These are phyloP conservation scores for Dipteronia dyeriana DNA, from an alignment of 345 rosid genomes.

Conservation along the genomic window DNA sequence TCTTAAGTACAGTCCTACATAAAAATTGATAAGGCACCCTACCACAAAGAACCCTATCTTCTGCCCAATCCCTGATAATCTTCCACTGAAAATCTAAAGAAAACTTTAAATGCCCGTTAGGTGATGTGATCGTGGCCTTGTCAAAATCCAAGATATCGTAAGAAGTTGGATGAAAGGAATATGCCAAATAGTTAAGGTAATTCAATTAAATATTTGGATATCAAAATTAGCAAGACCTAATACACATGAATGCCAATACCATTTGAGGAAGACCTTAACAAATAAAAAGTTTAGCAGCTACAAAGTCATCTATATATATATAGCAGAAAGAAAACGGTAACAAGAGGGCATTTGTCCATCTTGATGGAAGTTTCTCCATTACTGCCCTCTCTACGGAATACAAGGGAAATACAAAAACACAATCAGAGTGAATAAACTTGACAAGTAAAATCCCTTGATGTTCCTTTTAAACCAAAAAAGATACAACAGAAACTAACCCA, in stretches of 20 bases:
- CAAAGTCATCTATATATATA: neutral
- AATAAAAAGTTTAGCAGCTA: neutral
- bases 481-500: neutral
- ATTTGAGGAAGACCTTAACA: neutral
- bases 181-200: neutral
- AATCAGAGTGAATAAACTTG: neutral
- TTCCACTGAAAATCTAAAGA: neutral
- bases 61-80: neutral
- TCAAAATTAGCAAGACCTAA: neutral
- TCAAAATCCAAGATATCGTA: neutral
- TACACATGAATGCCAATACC: neutral
- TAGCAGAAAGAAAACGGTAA: neutral
- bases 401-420: neutral
- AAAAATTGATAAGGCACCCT: neutral
- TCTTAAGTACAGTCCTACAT: neutral
- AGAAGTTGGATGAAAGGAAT: neutral
- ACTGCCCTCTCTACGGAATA: neutral
- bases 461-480: neutral
- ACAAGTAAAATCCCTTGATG: neutral
- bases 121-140: neutral
- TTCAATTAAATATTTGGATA: neutral
- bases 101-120: neutral
- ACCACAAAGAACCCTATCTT: neutral
- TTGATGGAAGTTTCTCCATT: neutral
- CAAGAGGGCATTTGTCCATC: neutral